These are phyloP conservation scores for Xerocomellus amylosporus DNA, from an alignment of 768 basidiomycete species.

Conservation along the genomic window DNA sequence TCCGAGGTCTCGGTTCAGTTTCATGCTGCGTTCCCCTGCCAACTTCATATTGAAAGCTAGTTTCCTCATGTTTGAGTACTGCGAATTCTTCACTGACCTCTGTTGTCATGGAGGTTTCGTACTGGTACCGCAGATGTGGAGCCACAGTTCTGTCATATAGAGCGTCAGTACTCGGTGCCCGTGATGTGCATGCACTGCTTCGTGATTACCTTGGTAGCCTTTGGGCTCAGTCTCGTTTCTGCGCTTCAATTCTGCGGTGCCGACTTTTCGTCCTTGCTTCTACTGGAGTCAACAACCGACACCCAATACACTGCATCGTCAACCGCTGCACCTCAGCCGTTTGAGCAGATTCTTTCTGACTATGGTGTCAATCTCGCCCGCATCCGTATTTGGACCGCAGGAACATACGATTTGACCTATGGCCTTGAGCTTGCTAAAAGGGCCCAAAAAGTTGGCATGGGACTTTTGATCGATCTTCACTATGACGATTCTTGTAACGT, in stretches of 20 bases:
- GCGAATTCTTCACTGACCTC: too few species aligned
- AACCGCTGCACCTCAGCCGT: not conserved
- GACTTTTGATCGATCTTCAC: constrained; percentile 8
- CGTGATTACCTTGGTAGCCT: not conserved
- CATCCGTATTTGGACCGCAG: constrained; percentile 12
- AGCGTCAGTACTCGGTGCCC: not conserved
- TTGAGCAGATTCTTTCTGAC: constrained; percentile 8
- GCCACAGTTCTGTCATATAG: not conserved
- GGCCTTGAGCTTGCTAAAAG: constrained; percentile 11
- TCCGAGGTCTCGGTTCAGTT: too few species aligned
- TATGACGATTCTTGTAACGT: constrained; percentile 12
- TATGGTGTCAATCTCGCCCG: constrained; percentile 15
- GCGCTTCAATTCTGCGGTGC: constrained; percentile 6
- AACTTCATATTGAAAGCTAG: too few species aligned
- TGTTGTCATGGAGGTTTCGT: too few species aligned
- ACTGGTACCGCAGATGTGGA: not conserved
- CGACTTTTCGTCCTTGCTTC: constrained; percentile 18
- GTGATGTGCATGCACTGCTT: not conserved
- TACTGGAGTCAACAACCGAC: constrained; percentile 8
- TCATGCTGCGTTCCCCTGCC: too few species aligned
- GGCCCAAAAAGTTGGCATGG: constrained; percentile 12
- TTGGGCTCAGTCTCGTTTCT: constrained; percentile 8
- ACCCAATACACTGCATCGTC: not conserved
- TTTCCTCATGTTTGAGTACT: too few species aligned
- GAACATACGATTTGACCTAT: constrained; percentile 11